Conservation (phyloP, 176 grass and related monocot genomes). For the Oryza punctata region DNA sequence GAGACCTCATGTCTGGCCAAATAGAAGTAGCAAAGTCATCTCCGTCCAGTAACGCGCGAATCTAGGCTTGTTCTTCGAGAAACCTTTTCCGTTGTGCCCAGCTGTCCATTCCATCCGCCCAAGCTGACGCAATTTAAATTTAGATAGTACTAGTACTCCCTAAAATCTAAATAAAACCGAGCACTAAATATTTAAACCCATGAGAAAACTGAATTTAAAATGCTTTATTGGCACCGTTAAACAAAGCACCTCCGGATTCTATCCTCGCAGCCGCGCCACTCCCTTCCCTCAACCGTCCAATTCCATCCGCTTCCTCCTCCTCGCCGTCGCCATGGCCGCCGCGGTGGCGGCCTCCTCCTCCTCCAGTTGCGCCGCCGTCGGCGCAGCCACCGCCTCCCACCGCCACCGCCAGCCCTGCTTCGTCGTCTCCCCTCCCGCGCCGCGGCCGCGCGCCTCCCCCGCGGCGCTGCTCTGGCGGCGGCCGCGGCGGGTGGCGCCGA, state of each 20-base stretch:
- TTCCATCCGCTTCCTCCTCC: background rate
- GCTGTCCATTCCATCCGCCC: conserved; percentile 1
- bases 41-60: background rate
- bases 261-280: background rate
- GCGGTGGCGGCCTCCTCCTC: conserved; percentile 27
- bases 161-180: background rate
- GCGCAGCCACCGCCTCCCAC: background rate
- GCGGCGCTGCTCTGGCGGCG: conserved; percentile 29
- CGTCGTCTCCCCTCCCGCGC: background rate
- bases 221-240: background rate
- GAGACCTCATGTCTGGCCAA: too few relatives aligned
- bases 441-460: background rate
- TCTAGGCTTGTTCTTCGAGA: background rate
- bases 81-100: background rate
- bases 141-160: too few relatives aligned
- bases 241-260: background rate
- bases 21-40: background rate
- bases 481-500: conserved; percentile 15
- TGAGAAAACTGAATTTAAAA: background rate
- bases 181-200: background rate
- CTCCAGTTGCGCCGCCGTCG: background rate
- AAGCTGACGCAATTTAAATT: background rate
- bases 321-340: conserved; percentile 5
- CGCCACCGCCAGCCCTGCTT: background rate
- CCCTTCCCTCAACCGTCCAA: conserved; percentile 11